phyloP scores from a whole-genome alignment of 768 basidiomycete species.

The Peribolospora baueri region DNA sequence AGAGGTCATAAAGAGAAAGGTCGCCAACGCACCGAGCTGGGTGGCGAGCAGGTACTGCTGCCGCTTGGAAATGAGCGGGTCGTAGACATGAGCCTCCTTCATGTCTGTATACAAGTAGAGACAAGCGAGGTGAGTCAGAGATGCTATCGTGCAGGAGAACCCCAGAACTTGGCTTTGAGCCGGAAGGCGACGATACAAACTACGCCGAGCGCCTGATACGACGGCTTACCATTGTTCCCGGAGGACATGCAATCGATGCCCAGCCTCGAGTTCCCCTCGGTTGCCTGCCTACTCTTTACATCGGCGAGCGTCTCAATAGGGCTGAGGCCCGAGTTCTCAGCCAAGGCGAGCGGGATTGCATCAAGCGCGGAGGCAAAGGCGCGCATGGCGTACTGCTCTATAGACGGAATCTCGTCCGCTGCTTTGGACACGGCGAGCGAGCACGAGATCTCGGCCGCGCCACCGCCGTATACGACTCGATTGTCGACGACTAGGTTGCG shows the following conservation, averaged over 20 bases:
- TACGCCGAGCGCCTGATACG: background rate
- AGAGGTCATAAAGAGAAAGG: background rate
- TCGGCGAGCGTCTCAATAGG: conserved; percentile 94
- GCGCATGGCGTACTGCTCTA: conserved; percentile 99
- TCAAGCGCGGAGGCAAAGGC: conserved; percentile 94
- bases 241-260: conserved; percentile 80
- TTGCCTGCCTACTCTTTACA: conserved; percentile 76
- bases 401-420: conserved; percentile 85
- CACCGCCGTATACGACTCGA: conserved; percentile 93
- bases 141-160: background rate
- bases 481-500: conserved; percentile 87
- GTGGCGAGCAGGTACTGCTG: conserved; percentile 96
- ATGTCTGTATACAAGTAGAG: conserved; percentile 39
- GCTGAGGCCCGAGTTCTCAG: conserved; percentile 87
- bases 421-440: conserved; percentile 78
- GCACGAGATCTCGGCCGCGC: conserved; percentile 90
- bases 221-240: conserved; percentile 52
- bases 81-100: conserved; percentile 90
- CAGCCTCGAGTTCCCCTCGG: conserved; percentile 54
- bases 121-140: background rate
- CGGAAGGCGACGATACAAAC: background rate
- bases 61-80: conserved; percentile 87
- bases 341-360: conserved; percentile 79
- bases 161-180: background rate
- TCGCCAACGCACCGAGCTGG: conserved; percentile 29